phyloP scores from a whole-genome alignment of 2,329 filamentous ascomycete species.

The Hortaea sp. region DNA sequence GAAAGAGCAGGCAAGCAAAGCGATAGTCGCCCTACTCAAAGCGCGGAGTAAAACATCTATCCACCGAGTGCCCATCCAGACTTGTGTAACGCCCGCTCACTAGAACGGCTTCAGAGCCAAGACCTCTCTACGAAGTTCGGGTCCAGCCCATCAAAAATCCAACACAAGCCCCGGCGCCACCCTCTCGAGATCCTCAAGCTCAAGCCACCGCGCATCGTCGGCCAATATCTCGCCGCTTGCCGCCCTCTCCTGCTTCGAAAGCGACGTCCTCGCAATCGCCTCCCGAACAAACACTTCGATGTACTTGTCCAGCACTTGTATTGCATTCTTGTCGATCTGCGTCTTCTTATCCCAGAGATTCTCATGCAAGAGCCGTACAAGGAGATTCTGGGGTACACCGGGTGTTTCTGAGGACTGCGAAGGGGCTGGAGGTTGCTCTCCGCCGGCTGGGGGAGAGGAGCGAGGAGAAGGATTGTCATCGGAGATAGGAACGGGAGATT shows the following conservation, averaged over 20 bases:
- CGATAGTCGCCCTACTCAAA: no score
- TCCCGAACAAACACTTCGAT: conserved; percentile 86
- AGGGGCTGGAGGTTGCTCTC: conserved; percentile 6
- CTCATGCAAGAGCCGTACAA: conserved; percentile 68
- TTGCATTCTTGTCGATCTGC: conserved; percentile 66
- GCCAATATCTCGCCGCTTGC: conserved; percentile 16
- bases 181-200: conserved; percentile 86
- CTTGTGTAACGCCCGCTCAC: not conserved
- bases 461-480: not conserved
- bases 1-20: not conserved
- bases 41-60: no score
- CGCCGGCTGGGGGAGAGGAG: not conserved
- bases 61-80: not conserved
- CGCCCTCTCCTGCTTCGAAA: conserved; percentile 48
- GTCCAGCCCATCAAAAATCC: conserved; percentile 54
- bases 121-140: not conserved
- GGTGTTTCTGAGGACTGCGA: conserved; percentile 16
- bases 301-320: conserved; percentile 69
- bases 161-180: conserved; percentile 74
- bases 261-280: conserved; percentile 68
- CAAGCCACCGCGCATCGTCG: conserved; percentile 30
- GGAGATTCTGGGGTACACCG: conserved; percentile 60
- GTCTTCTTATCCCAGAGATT: conserved; percentile 64
- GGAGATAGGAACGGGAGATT: not conserved
- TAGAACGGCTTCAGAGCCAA: not conserved